These are phyloP conservation scores for Medicago truncatula DNA, from an alignment of 306 rosid genomes.

Conservation along the genomic window MtrunA17r5.0-ANR NC_053046.1:30351501-30352000, in stretches of 20 bases:
- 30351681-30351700: neutral
- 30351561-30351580: neutral
- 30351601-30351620: conserved; percentile 1
- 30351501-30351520: conserved; percentile 35
- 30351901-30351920: neutral
- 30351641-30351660: conserved; percentile 35
- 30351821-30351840: neutral
- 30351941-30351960: neutral
- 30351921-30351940: neutral
- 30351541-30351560: conserved; percentile 26
- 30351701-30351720: conserved; percentile 29
- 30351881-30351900: neutral
- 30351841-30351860: neutral
- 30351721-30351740: conserved; percentile 39
- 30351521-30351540: conserved; percentile 40
- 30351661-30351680: conserved; percentile 2
- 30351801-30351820: neutral
- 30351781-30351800: neutral
- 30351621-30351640: conserved; percentile 35
- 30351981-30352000: neutral
- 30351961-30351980: neutral
- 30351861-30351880: neutral
- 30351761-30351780: neutral
- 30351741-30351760: neutral
- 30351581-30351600: neutral